Percentiles rank a stretch among this genome's conserved stretches.
These are phyloP conservation scores for Daldinia concentrica DNA, from an alignment of 495 filamentous ascomycete genomes.

Conservation along the genomic window DNA sequence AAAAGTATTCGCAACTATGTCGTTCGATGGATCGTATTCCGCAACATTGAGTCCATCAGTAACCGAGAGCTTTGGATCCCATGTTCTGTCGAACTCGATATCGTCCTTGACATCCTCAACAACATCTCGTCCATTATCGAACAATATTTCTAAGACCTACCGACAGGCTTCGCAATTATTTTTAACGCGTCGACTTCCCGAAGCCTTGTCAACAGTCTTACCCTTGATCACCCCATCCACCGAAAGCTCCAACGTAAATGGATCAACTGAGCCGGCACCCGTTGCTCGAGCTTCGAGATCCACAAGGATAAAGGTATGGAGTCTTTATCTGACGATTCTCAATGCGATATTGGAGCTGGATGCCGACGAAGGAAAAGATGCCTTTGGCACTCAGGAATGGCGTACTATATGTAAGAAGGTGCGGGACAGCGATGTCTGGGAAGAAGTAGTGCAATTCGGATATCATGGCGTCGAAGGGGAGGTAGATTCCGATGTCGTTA, in stretches of 20 bases:
- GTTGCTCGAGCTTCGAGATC: conserved; percentile 76
- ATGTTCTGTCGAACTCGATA: conserved; percentile 58
- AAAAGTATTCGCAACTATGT: conserved; percentile 44
- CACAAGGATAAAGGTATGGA: conserved; percentile 94
- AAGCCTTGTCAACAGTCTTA: conserved; percentile 82
- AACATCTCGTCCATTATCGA: conserved; percentile 64
- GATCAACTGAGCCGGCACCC: conserved; percentile 64
- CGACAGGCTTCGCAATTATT: conserved; percentile 90
- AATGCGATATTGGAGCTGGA: conserved; percentile 90
- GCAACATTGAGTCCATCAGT: conserved; percentile 49
- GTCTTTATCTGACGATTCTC: conserved; percentile 90
- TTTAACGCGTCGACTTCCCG: conserved; percentile 87
- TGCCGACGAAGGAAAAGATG: conserved; percentile 85
- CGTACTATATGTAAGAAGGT: conserved; percentile 79
- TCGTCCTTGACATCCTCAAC: conserved; percentile 56
- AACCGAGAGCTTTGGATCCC: conserved; percentile 44
- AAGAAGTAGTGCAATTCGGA: conserved; percentile 84
- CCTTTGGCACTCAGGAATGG: conserved; percentile 87
- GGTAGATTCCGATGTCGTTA: conserved; percentile 94
- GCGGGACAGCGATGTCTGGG: conserved; percentile 88
- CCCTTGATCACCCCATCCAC: conserved; percentile 72
- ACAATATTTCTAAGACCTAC: conserved; percentile 83
- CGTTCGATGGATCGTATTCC: conserved; percentile 52
- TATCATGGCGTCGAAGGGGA: conserved; percentile 88
- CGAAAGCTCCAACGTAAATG: conserved; percentile 48